Conservation (phyloP, 371 early-diverging fungal species). For the Dichotomocladium elegans region DNA sequence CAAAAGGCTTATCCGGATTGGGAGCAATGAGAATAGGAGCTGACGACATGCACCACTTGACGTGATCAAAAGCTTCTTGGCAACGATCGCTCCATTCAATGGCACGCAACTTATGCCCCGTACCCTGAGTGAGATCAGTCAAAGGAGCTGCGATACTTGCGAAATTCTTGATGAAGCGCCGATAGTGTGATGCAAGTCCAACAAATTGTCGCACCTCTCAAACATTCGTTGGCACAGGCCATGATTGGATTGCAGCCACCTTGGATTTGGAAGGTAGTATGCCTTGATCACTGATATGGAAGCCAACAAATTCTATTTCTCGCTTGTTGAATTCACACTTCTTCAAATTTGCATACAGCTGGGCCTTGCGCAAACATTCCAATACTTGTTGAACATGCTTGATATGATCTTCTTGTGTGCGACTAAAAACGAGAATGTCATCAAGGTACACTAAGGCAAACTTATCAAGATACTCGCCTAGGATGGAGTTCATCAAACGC, state of each 20-base stretch:
- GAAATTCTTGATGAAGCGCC: neutral
- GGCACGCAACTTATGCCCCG: slow-evolving; percentile 1
- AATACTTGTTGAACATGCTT: slow-evolving; percentile 26
- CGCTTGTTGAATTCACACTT: slow-evolving; percentile 47
- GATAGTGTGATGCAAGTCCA: slow-evolving; percentile 23
- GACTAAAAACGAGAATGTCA: slow-evolving; percentile 5
- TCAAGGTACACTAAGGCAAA: slow-evolving; percentile 23
- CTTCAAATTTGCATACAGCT: slow-evolving; percentile 30
- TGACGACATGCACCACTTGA: slow-evolving; percentile 1
- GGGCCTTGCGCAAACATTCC: slow-evolving; percentile 19
- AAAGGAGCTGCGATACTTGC: neutral
- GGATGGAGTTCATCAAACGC: slow-evolving; percentile 29
- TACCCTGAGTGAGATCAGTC: neutral
- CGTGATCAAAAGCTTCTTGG: slow-evolving; percentile 6
- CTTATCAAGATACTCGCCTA: slow-evolving; percentile 31
- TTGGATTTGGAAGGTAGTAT: slow-evolving; percentile 21
- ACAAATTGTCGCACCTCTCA: slow-evolving; percentile 34
- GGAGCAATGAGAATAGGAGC: slow-evolving; percentile 14
- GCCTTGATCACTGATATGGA: slow-evolving; percentile 24
- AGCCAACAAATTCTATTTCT: slow-evolving; percentile 39
- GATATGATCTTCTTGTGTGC: neutral
- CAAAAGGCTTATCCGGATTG: slow-evolving; percentile 13
- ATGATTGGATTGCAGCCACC: slow-evolving; percentile 23
- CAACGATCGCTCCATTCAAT: slow-evolving; percentile 2
- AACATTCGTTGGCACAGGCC: slow-evolving; percentile 32